phyloP scores from a whole-genome alignment of 371 early-diverging fungal species.

The Mucor plumbeus region DNA sequence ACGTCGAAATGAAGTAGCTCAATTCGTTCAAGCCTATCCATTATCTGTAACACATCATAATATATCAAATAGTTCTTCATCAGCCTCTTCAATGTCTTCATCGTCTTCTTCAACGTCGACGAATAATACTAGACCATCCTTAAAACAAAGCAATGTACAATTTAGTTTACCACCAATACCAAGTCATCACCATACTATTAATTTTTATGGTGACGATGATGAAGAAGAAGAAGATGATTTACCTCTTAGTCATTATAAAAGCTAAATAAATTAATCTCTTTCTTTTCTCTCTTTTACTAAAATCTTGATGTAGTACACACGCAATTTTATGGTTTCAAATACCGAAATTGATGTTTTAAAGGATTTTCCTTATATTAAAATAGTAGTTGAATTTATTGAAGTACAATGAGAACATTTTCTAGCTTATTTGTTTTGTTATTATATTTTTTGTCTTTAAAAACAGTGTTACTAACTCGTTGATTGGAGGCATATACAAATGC shows the following conservation, averaged over 20 bases:
- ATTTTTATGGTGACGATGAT: neutral
- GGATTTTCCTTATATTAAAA: too few relatives aligned
- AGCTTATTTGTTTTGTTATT: too few relatives aligned
- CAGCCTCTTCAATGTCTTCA: neutral
- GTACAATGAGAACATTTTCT: too few relatives aligned
- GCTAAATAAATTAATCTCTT: conserved; percentile 2
- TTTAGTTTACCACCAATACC: conserved; percentile 22
- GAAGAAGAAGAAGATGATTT: conserved; percentile 41
- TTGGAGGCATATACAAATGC: too few relatives aligned
- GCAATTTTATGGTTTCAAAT: too few relatives aligned
- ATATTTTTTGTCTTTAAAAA: too few relatives aligned
- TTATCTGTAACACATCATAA: neutral
- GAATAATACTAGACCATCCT: neutral
- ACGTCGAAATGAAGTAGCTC: conserved; percentile 19
- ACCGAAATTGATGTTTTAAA: too few relatives aligned
- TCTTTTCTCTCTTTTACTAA: too few relatives aligned
- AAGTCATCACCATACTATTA: conserved; percentile 9
- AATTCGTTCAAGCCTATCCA: conserved; percentile 15
- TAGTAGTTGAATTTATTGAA: too few relatives aligned
- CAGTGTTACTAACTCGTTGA: too few relatives aligned
- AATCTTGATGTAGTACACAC: too few relatives aligned
- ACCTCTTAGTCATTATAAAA: conserved; percentile 38
- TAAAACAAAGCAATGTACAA: conserved; percentile 20
- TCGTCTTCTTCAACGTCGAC: neutral
- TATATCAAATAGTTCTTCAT: neutral